Conservation (phyloP, 805 yeast genomes). For the Maudiozyma pseudohumilis region DNA sequence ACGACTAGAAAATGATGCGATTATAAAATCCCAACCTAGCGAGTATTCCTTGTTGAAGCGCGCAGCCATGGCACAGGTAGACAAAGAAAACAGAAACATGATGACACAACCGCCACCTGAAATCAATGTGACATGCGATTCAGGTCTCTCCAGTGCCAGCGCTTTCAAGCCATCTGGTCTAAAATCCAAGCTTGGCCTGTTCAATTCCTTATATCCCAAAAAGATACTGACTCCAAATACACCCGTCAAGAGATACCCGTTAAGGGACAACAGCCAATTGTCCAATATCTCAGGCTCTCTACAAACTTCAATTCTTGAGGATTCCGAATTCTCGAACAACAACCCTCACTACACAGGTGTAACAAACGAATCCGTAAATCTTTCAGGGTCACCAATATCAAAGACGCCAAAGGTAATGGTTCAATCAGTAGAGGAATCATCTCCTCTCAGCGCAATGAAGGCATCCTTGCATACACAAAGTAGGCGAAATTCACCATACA, state of each 20-base stretch:
- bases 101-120: constrained; percentile 1
- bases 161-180: constrained; percentile 23
- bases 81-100: not conserved
- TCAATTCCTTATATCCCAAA: constrained; percentile 12
- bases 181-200: constrained; percentile 19
- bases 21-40: not conserved
- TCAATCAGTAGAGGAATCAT: constrained; percentile 9
- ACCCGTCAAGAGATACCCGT: constrained; percentile 27
- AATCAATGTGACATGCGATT: constrained; percentile 4
- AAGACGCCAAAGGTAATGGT: constrained; percentile 10
- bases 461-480: not conserved
- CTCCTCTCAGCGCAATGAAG: constrained; percentile 11
- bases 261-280: constrained; percentile 7
- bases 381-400: constrained; percentile 13
- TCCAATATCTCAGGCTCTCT: constrained; percentile 2
- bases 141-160: constrained; percentile 21
- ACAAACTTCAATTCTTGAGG: constrained; percentile 9
- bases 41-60: not conserved
- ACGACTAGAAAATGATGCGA: constrained; percentile 9
- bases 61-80: not conserved
- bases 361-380: constrained; percentile 14
- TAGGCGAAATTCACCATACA: constrained; percentile 7
- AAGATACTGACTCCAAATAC: constrained; percentile 24
- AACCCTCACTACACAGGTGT: constrained; percentile 8
- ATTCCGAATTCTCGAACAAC: constrained; percentile 10